Evolutionary conservation across 495 filamentous ascomycete genomes (phyloP), one percentile per base, ranked within the genome.

Genomic region (Xylaria intraflava): DNA sequence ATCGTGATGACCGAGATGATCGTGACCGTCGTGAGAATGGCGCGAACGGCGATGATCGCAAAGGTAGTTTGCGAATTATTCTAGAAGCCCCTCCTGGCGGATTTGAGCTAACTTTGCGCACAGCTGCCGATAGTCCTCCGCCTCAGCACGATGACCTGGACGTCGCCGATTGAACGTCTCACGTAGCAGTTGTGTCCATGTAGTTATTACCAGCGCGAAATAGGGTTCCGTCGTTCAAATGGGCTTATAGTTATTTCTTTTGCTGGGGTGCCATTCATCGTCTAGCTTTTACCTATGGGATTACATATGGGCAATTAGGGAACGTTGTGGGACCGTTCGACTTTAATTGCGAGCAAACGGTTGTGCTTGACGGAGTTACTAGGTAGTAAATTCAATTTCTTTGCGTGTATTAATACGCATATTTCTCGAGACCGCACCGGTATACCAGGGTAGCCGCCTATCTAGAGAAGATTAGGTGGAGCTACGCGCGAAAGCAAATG

Each of bases 91-190:
- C n/a, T 40, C 1, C 1, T 8, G 9, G 24, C 2, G 19, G 1
- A 33, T 22, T 36, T 26, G n/a, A 16, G 38, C 52, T 55, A 49
- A 55, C 36, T n/a, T 57, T 71, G 1, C 6, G 27, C 35, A 12
- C 49, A 76, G 75, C 81, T 65, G 72, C 86, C 67, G 88, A 92
- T 42, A 86, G 88, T 57, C 85, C 89, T 44, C 81, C 86, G 52
- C 86, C 90, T 48, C 85, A 84, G 60, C 91, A 96, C 68, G 94
- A 98, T 72, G 93, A 98, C 68, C 81, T 98, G 63, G 93, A 98
- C 70, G 91, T 91, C 69, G 93, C 91, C 67, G 93, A 97, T 81
- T 95, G 86, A 47, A 50, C 27, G 20, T 36, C 36, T 35, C 4
- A 48, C 16, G 6, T 55, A 48, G 30, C 17, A n/a, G 27, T 17